phyloP scores from a whole-genome alignment of 495 filamentous ascomycete species.

The Penicillium alfredii region DNA sequence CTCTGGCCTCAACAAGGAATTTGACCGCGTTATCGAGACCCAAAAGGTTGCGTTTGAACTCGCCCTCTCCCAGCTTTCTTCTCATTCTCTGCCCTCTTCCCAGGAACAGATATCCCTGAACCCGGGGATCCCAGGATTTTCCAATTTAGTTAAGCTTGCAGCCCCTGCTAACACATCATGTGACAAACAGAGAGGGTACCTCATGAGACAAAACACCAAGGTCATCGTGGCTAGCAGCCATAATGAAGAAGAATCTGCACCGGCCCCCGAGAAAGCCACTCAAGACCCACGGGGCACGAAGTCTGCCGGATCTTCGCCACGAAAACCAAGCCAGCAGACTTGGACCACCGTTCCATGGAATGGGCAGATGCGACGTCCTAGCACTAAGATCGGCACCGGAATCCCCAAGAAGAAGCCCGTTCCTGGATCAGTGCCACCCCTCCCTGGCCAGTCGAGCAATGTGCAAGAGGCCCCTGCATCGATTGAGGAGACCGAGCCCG shows the following conservation, averaged over 20 bases:
- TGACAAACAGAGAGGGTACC: conserved; percentile 82
- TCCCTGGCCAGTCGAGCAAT: conserved; percentile 85
- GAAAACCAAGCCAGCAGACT: conserved; percentile 73
- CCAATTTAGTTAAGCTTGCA: conserved; percentile 1
- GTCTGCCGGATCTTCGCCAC: conserved; percentile 63
- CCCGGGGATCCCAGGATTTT: background rate
- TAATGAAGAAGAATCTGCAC: conserved; percentile 40
- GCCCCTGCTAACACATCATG: conserved; percentile 51
- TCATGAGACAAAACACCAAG: conserved; percentile 98
- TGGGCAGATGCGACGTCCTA: conserved; percentile 61
- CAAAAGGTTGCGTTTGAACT: conserved; percentile 83
- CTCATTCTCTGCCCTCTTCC: conserved; percentile 5
- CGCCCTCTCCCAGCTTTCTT: conserved; percentile 39
- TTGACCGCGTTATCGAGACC: conserved; percentile 90
- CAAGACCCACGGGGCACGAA: conserved; percentile 51
- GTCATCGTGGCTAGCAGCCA: conserved; percentile 82
- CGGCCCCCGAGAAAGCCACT: conserved; percentile 43
- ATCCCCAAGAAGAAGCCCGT: conserved; percentile 60
- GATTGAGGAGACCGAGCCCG: conserved; percentile 54
- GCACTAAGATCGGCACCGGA: conserved; percentile 52
- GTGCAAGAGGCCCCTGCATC: conserved; percentile 54
- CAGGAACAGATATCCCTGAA: conserved; percentile 9
- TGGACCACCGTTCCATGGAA: conserved; percentile 99
- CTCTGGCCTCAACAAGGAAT: conserved; percentile 82
- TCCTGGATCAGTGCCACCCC: conserved; percentile 58